Conservation (phyloP, 2,329 filamentous ascomycete species). For the Colletotrichum navitas region DNA sequence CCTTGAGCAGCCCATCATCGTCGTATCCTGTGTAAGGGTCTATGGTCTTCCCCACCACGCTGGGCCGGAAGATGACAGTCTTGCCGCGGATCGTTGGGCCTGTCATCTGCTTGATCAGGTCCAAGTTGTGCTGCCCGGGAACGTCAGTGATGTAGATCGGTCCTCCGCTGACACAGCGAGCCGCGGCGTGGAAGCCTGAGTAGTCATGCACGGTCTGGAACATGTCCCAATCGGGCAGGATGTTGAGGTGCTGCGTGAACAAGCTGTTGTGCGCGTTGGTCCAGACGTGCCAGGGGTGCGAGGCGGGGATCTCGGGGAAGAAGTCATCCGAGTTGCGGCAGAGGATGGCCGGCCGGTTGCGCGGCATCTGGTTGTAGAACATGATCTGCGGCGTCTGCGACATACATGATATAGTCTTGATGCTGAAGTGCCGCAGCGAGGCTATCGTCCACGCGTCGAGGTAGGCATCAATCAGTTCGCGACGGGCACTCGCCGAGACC, state of each 20-base stretch:
- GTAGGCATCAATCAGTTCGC: slow-evolving; percentile 78
- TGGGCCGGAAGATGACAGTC: slow-evolving; percentile 86
- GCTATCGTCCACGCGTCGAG: slow-evolving; percentile 89
- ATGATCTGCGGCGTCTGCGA: slow-evolving; percentile 88
- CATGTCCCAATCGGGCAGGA: slow-evolving; percentile 86
- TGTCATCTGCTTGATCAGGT: slow-evolving; percentile 84
- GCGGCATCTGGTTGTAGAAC: slow-evolving; percentile 85
- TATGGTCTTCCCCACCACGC: slow-evolving; percentile 77
- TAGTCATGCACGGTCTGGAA: slow-evolving; percentile 76
- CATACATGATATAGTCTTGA: slow-evolving; percentile 92
- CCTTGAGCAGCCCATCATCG: slow-evolving; percentile 78
- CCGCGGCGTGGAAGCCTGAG: slow-evolving; percentile 88
- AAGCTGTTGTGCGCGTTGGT: slow-evolving; percentile 91
- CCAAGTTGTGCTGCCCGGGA: slow-evolving; percentile 83
- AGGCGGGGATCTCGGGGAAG: slow-evolving; percentile 84
- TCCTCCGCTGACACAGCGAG: slow-evolving; percentile 88
- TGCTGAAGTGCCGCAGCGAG: slow-evolving; percentile 81
- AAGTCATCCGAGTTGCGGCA: slow-evolving; percentile 93
- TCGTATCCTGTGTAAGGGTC: slow-evolving; percentile 82
- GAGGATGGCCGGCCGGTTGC: slow-evolving; percentile 78
- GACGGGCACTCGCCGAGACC: slow-evolving; percentile 75
- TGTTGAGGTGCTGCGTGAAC: slow-evolving; percentile 85
- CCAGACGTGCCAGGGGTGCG: slow-evolving; percentile 96
- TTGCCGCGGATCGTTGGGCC: slow-evolving; percentile 77
- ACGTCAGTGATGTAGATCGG: slow-evolving; percentile 95